Evolutionary conservation across 192 early-diverging fungal genomes (phyloP).

Genomic region (Podila verticillata): DNA sequence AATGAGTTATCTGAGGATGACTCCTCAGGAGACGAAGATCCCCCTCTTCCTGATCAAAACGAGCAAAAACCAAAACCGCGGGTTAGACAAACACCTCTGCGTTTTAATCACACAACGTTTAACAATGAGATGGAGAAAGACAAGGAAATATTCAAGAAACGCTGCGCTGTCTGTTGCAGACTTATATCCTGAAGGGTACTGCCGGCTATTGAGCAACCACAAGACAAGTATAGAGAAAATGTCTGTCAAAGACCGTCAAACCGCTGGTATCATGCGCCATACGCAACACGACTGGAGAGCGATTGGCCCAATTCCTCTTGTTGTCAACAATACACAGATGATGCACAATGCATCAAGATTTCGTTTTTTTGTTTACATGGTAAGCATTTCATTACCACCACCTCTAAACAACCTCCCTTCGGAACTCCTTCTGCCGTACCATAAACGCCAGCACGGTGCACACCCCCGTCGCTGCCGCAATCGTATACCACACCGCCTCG

Average conservation of each 20-base stretch:
- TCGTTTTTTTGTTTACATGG: no score
- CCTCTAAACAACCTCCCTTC: not conserved
- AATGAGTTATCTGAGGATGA: not conserved
- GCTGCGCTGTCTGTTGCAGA: slow-evolving; percentile 16
- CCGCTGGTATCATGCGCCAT: not conserved
- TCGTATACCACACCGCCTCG: slow-evolving; percentile 53
- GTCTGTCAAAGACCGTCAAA: not conserved
- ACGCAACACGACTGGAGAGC: not conserved
- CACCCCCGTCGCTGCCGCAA: slow-evolving; percentile 33
- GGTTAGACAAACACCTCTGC: not conserved
- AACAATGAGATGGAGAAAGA: slow-evolving; percentile 12
- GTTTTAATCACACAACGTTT: not conserved
- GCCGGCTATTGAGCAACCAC: not conserved
- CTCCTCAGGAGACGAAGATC: not conserved
- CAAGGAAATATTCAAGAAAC: slow-evolving; percentile 5
- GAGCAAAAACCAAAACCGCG: slow-evolving; percentile 4
- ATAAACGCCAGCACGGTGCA: slow-evolving; percentile 51
- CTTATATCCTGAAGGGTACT: slow-evolving; percentile 13
- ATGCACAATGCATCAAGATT: no score
- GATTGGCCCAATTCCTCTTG: no score
- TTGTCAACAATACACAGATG: no score
- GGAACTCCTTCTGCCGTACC: slow-evolving; percentile 35
- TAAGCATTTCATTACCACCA: not conserved
- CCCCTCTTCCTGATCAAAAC: slow-evolving; percentile 6
- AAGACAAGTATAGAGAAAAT: slow-evolving; percentile 6